These are phyloP conservation scores for Zymoseptoria ardabiliae DNA, from an alignment of 2,329 filamentous ascomycete species.

Conservation along the genomic window DNA sequence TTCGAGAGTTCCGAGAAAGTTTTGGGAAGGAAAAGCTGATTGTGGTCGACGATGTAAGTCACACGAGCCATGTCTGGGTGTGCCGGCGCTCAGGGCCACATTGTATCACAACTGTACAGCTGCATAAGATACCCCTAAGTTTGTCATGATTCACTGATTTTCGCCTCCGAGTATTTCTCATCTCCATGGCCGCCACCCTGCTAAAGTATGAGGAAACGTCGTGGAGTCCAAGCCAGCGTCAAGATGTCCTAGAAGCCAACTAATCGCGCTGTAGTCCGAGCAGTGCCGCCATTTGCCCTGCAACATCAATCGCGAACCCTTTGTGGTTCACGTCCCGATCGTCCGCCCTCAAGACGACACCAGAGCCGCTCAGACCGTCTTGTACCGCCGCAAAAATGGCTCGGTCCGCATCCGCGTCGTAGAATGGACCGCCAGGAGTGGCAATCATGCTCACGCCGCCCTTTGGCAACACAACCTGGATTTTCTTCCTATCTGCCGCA, in stretches of 20 bases:
- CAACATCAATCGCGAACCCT: conserved; percentile 44
- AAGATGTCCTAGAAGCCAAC: neutral
- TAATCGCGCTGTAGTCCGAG: conserved; percentile 10
- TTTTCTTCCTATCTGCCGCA: conserved; percentile 34
- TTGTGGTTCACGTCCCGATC: conserved; percentile 49
- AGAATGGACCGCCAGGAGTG: conserved; percentile 46
- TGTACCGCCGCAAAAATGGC: conserved; percentile 43
- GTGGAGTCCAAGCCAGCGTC: neutral
- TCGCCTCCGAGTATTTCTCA: neutral
- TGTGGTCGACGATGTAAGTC: neutral
- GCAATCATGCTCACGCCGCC: conserved; percentile 57
- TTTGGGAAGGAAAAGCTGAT: conserved; percentile 5
- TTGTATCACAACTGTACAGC: neutral
- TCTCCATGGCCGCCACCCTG: neutral
- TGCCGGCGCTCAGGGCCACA: neutral
- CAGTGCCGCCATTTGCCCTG: conserved; percentile 28
- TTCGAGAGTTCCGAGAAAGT: conserved; percentile 26
- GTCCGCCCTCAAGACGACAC: conserved; percentile 46
- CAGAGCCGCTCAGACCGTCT: conserved; percentile 41
- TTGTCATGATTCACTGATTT: neutral
- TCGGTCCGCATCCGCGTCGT: conserved; percentile 42
- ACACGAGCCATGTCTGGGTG: neutral
- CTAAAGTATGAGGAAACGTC: neutral
- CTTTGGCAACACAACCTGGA: conserved; percentile 53
- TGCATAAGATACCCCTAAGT: neutral